Evolutionary conservation across 345 rosid genomes (phyloP).

Genomic region (Cardamine chenopodiifolia): DNA sequence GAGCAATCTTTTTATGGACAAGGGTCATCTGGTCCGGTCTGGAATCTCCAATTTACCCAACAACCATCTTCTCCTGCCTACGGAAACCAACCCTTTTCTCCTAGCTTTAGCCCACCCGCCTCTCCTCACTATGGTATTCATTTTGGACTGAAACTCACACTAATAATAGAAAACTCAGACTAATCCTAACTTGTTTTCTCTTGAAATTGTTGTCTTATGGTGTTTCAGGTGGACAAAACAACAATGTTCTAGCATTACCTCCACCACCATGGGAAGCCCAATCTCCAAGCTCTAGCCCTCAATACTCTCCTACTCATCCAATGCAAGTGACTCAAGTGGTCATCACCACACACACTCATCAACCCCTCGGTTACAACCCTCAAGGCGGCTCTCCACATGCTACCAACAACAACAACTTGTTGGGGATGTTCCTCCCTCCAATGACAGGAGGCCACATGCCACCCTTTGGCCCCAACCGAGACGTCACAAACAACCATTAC

Average conservation of each 20-base stretch:
- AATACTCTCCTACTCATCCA: conserved; percentile 51
- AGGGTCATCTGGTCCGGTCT: conserved; percentile 51
- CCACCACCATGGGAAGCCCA: conserved; percentile 99
- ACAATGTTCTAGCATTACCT: conserved; percentile 57
- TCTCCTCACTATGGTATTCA: conserved; percentile 42
- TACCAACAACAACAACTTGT: conserved; percentile 49
- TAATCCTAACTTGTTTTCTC: conserved; percentile 6
- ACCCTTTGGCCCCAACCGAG: conserved; percentile 37
- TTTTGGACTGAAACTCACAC: neutral
- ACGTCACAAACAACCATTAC: conserved; percentile 13
- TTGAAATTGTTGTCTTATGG: neutral
- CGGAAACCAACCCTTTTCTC: conserved; percentile 54
- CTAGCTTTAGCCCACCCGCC: conserved; percentile 37
- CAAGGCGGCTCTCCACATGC: conserved; percentile 51
- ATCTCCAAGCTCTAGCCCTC: conserved; percentile 59
- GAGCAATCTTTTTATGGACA: conserved; percentile 60
- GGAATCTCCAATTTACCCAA: conserved; percentile 73
- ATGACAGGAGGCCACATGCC: conserved; percentile 33
- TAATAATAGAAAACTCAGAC: neutral
- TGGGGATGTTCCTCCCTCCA: conserved; percentile 72
- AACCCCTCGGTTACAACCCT: conserved; percentile 55
- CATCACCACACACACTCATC: conserved; percentile 54
- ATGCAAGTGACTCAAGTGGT: conserved; percentile 73
- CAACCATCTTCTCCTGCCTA: conserved; percentile 72
- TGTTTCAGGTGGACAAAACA: conserved; percentile 42